Evolutionary conservation across 306 rosid species (phyloP).

Genomic region (Cicer judaicum): DNA sequence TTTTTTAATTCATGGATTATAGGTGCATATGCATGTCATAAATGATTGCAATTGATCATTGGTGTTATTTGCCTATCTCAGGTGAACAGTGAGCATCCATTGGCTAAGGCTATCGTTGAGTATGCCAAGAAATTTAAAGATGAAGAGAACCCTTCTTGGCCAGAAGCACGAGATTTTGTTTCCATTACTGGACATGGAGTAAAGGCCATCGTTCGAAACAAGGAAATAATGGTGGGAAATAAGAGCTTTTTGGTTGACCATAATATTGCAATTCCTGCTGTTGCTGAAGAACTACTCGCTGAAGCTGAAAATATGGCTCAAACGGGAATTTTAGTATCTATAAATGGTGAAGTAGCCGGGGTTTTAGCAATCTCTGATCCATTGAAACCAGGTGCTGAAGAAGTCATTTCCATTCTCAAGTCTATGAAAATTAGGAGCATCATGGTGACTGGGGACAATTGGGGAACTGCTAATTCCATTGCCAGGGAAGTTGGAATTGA

Average conservation of each 20-base stretch:
- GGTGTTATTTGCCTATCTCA: conserved; percentile 39
- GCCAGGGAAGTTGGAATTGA: conserved; percentile 84
- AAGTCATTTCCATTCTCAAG: conserved; percentile 78
- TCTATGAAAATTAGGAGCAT: conserved; percentile 80
- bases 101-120: conserved; percentile 83
- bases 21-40: conserved; percentile 21
- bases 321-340: conserved; percentile 75
- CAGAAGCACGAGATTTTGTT: conserved; percentile 69
- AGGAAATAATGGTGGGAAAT: conserved; percentile 76
- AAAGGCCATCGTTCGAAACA: conserved; percentile 72
- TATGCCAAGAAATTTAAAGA: conserved; percentile 70
- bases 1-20: conserved; percentile 2
- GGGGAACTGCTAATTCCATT: conserved; percentile 87
- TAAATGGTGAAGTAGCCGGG: conserved; percentile 68
- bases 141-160: conserved; percentile 68
- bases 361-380: conserved; percentile 85
- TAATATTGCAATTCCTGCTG: conserved; percentile 54
- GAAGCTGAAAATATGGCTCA: conserved; percentile 82
- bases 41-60: conserved; percentile 5
- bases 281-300: conserved; percentile 64
- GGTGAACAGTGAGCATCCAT: conserved; percentile 93
- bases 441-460: conserved; percentile 87
- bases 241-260: conserved; percentile 67
- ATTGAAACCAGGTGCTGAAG: conserved; percentile 75
- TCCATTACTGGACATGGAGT: conserved; percentile 94